Percentiles rank a stretch among this genome's conserved stretches.
phyloP scores from a whole-genome alignment of 2,329 filamentous ascomycete genomes.

The Curvularia spicifera region DNA sequence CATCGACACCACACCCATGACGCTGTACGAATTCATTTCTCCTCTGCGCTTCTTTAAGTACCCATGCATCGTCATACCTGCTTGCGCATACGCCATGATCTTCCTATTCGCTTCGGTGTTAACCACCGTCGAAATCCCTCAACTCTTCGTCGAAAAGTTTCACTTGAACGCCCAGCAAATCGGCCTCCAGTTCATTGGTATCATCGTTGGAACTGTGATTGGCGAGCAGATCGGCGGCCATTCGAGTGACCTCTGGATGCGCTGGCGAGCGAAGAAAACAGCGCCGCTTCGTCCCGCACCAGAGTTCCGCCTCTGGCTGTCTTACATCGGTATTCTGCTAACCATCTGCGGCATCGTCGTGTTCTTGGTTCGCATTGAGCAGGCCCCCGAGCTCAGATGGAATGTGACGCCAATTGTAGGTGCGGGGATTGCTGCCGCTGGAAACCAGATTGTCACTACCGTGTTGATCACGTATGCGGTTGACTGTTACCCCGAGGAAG shows the following conservation, averaged over 20 bases:
- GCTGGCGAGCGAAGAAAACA: slow-evolving; percentile 46
- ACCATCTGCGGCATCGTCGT: slow-evolving; percentile 61
- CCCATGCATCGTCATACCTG: slow-evolving; percentile 58
- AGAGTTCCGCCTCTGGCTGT: slow-evolving; percentile 64
- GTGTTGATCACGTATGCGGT: slow-evolving; percentile 66
- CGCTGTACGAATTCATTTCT: slow-evolving; percentile 58
- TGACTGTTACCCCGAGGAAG: slow-evolving; percentile 62
- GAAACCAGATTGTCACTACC: slow-evolving; percentile 67
- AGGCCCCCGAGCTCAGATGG: slow-evolving; percentile 55
- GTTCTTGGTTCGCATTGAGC: slow-evolving; percentile 60
- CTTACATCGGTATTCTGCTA: slow-evolving; percentile 60
- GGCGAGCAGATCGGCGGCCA: slow-evolving; percentile 65
- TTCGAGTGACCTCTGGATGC: slow-evolving; percentile 62
- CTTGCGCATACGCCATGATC: slow-evolving; percentile 62
- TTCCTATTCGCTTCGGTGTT: slow-evolving; percentile 63
- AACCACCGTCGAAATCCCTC: slow-evolving; percentile 65
- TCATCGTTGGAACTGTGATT: slow-evolving; percentile 64
- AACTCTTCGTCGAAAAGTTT: slow-evolving; percentile 63
- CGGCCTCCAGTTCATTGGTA: slow-evolving; percentile 63
- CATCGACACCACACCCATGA: slow-evolving; percentile 61
- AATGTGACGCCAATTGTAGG: slow-evolving; percentile 65
- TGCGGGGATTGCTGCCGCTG: slow-evolving; percentile 57
- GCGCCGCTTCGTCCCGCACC: slow-evolving; percentile 54
- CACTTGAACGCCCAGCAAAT: slow-evolving; percentile 64
- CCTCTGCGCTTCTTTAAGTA: slow-evolving; percentile 57